Evolutionary conservation across 169 alveolate species (phyloP), one percentile per base, ranked within the genome.

Genomic region (Eimeria maxima): DNA sequence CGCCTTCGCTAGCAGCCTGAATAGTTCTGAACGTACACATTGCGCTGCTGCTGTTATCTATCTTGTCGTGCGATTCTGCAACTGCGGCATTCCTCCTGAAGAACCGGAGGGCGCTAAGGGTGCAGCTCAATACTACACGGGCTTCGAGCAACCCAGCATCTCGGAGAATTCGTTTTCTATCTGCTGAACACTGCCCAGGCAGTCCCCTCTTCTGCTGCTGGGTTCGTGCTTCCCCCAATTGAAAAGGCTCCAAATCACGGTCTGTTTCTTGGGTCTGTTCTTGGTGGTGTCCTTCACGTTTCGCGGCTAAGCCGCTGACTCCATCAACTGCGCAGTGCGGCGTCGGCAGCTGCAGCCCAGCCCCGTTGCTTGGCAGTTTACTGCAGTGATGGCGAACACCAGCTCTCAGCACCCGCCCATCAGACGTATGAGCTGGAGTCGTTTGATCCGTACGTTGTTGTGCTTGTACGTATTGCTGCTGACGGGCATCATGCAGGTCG

Each of bases 401-500:
- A 10, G 65, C 29, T 10, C 83, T 55, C 45, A 33, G n/a, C 33
- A 4, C 47, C 20, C 81, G 81, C 29, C 65, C 93, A 16, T 87
- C 93, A 42, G 71, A n/a, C 33, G 27, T 63, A 11, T 63, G 93
- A 18, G 22, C 69, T 33, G 91, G 27, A 0, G 44, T 74, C 57
- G 78, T 38, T 27, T 22, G 83, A 27, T 57, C 65, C 33, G 44
- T 18, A 13, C 93, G 78, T n/a, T 57, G 93, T 24, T 80, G 89
- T 29, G 74, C 22, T n/a, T 55, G 91, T 38, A 55, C 24, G n/a
- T 83, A 20, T 33, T 63, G 93, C 55, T 87, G 93, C 60, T 87
- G 78, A 2, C 93, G 93, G 67, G 93, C 78, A 11, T 87, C 93
- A 20, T 63, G 93, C 2, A 87, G 60, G 10, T 87, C 93, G 57